Evolutionary conservation across 805 yeast genomes (phyloP), one percentile per base, ranked within the genome.

Genomic region (Suhomyces vadensis): DNA sequence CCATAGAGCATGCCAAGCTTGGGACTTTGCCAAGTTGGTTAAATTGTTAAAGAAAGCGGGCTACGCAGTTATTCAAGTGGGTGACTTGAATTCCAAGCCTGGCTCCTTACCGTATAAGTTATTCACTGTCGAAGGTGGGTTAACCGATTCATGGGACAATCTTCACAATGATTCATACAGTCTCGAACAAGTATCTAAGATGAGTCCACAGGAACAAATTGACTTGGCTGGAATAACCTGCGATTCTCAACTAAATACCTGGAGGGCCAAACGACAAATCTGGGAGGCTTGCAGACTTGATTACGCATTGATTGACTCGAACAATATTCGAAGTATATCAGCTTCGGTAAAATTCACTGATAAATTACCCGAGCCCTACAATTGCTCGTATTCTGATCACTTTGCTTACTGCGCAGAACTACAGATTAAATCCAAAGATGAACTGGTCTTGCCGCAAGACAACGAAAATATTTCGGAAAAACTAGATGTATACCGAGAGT

Each of bases 1-100:
- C 53, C 98, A 94, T 59, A 72, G 99, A 39, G 83, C 97, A 0
- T 79, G 94, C 46, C 99, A 94, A 64, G 97, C 98, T 0, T 94
- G 98, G 98, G 97, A 91, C 61, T 79, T 94, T 61, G 77, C 94
- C 25, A 77, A 80, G 41, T 47, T 90, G 26, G 81, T 86, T 1
- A 73, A 74, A 13, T 63, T 82, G 27, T 75, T 91, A 37, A 72
- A 74, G 36, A 73, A 71, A 43, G 85, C 92, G 0, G 96, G 97
- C 0, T 85, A 88, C 61, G 85, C 91, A 1, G 92, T 87, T 0
- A 77, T 94, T 23, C 81, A 90, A 42, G 97, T 91, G 24, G 99
- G 99, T 2, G 99, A 94, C 64, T 75, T 94, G 58, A 94, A 94
- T 61, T 86, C 94, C 3, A 76, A 82, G 49, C 97, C 98, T 0